A percentile compares a stretch with the other conserved stretches of the same genome.
These are phyloP conservation scores for Penicilliopsis zonata DNA, from an alignment of 495 filamentous ascomycete genomes.

Conservation along the genomic window DNA sequence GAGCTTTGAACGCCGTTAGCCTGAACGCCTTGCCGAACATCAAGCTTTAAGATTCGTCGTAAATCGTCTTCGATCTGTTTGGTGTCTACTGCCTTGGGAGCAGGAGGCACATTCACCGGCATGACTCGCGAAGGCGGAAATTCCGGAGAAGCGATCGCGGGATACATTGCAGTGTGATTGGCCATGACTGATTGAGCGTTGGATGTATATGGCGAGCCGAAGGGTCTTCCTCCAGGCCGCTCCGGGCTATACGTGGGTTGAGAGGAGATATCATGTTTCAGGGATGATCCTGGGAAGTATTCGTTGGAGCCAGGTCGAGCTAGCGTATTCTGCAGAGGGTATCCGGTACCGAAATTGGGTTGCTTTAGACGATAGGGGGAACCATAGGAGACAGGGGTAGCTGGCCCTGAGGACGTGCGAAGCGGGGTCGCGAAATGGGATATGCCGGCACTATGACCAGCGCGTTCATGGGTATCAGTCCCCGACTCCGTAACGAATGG, in stretches of 20 bases:
- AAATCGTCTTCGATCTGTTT: conserved; percentile 43
- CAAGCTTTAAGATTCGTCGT: conserved; percentile 40
- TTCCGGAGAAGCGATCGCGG: conserved; percentile 13
- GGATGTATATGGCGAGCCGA: conserved; percentile 2
- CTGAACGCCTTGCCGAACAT: conserved; percentile 17
- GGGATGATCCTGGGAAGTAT: conserved; percentile 11
- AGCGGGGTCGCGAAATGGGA: conserved; percentile 27
- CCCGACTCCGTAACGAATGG: conserved; percentile 8
- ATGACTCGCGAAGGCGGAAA: conserved; percentile 12
- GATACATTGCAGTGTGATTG: conserved; percentile 4
- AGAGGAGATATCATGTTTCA: conserved; percentile 15
- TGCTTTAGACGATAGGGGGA: conserved; percentile 6
- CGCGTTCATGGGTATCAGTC: conserved; percentile 6
- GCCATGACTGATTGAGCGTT: conserved; percentile 6
- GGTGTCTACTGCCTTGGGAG: conserved; percentile 20
- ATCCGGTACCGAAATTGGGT: conserved; percentile 5
- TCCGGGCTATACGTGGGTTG: conserved; percentile 6
- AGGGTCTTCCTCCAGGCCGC: conserved; percentile 3
- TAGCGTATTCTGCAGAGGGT: conserved; percentile 7
- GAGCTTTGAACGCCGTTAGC: conserved; percentile 25
- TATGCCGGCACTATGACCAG: conserved; percentile 9
- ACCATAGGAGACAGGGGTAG: conserved; percentile 11
- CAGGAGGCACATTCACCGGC: conserved; percentile 13
- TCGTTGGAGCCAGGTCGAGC: conserved; percentile 7
- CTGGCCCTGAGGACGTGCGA: conserved; percentile 26